Evolutionary conservation across 371 early-diverging fungal genomes (phyloP).

Genomic region (Lichtheimia hyalospora): DNA sequence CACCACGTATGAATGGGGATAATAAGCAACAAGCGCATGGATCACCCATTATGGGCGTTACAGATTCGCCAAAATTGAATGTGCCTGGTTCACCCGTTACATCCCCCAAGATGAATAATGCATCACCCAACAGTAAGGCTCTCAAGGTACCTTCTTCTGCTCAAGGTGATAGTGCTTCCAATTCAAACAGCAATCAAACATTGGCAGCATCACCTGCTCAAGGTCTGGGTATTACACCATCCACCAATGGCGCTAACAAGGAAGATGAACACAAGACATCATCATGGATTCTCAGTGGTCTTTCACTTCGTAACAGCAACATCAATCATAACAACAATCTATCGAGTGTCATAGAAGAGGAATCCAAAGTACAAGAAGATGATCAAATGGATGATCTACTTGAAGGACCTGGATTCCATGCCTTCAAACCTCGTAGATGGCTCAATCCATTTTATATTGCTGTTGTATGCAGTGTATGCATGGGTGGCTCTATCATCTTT

Average conservation of each 20-base stretch:
- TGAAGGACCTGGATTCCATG: constrained; percentile 20
- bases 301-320: constrained; percentile 2
- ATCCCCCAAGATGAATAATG: constrained; percentile 8
- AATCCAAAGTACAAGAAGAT: background rate
- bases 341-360: background rate
- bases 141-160: constrained; percentile 3
- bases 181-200: background rate
- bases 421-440: constrained; percentile 26
- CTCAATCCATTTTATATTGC: constrained; percentile 43
- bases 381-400: background rate
- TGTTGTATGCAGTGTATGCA: constrained; percentile 18
- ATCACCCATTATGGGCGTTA: background rate
- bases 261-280: background rate
- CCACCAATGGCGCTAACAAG: background rate
- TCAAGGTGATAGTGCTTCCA: background rate
- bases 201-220: constrained; percentile 7
- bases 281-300: constrained; percentile 3
- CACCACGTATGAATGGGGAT: constrained; percentile 8
- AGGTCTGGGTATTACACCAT: constrained; percentile 18
- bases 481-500: constrained; percentile 28
- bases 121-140: background rate
- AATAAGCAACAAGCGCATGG: constrained; percentile 6
- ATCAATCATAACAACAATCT: background rate
- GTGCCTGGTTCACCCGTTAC: background rate
- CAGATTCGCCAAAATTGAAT: background rate